phyloP scores from a whole-genome alignment of 768 basidiomycete genomes.

The Coprinopsis strossmayeri region DNA sequence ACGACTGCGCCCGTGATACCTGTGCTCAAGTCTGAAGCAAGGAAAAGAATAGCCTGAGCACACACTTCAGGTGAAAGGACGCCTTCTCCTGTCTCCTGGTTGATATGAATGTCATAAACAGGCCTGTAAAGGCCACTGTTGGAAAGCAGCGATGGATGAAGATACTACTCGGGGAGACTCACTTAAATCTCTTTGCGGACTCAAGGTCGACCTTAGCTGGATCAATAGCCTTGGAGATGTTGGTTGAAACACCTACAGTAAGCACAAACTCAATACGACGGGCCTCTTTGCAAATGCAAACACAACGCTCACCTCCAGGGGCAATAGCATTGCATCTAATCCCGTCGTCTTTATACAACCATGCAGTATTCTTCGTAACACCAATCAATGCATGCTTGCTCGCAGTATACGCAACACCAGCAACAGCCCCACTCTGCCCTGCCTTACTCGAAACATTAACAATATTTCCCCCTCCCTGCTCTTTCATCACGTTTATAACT shows the following conservation, averaged over 20 bases:
- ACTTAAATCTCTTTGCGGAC: background rate
- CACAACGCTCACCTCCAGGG: slow-evolving; percentile 9
- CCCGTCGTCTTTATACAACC: slow-evolving; percentile 14
- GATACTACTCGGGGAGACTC: background rate
- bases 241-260: background rate
- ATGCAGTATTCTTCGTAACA: slow-evolving; percentile 15
- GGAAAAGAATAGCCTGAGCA: slow-evolving; percentile 11
- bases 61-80: slow-evolving; percentile 1
- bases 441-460: slow-evolving; percentile 15
- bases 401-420: slow-evolving; percentile 15
- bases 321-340: slow-evolving; percentile 15
- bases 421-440: slow-evolving; percentile 11
- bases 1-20: slow-evolving; percentile 10
- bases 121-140: slow-evolving; percentile 3
- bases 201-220: background rate
- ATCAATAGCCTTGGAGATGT: background rate
- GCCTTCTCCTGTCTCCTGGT: slow-evolving; percentile 5
- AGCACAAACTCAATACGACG: background rate
- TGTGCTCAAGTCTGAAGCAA: slow-evolving; percentile 10
- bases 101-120: slow-evolving; percentile 4
- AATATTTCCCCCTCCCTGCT: slow-evolving; percentile 12
- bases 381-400: slow-evolving; percentile 15
- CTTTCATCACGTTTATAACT: slow-evolving; percentile 13
- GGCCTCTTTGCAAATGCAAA: background rate
- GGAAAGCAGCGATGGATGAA: background rate